Evolutionary conservation across 768 basidiomycete species (phyloP), one percentile per base, ranked within the genome.

Genomic region (Ephemerocybe angulata): DNA sequence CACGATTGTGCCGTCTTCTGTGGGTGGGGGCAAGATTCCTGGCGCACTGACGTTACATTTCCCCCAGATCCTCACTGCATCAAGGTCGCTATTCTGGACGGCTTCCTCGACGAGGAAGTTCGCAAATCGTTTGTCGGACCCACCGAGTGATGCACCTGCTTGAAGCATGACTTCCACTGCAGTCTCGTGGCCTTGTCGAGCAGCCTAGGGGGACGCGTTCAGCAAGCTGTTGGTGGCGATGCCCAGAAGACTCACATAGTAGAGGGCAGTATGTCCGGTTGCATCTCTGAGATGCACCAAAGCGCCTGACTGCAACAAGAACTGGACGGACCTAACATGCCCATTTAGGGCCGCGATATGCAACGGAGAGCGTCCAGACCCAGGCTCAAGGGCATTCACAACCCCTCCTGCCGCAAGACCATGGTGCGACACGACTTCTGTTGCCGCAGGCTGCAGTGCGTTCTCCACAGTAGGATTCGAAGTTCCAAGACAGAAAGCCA

Each of bases 221-320:
- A 4, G 33, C 21, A 31, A 15, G 31, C 10, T 17, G 19, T 21
- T 10, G 3, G 19, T 49, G 28, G 27, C 17, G 13, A 21, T 10
- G 5, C 19, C 12, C 25, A 4, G 24, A 4, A 51, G 49, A 67
- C 83, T 62, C 58, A 89, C 89, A 69, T 92, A 88, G 69, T 93
- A 93, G 15, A 93, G 72, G 3, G 90, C 80, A 13, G 92, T 93
- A 62, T 93, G 91, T 2, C 90, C 93, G 42, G 93, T 75, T 1
- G 70, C 65, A 66, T 95, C 93, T 53, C 93, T 78, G 8, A 88
- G 72, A 67, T 95, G 92, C 21, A 94, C 92, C 13, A 91, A 72
- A 1, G 91, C 90, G 4, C 92, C 92, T 0, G 83, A 82, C 56
- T 81, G 75, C 19, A 94, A 76, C 33, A 94, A 70, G 29, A 80